A percentile compares a stretch with the other conserved stretches of the same genome.
These are phyloP conservation scores for Trametes coccinea DNA, from an alignment of 768 basidiomycete genomes.

Conservation along the genomic window DNA sequence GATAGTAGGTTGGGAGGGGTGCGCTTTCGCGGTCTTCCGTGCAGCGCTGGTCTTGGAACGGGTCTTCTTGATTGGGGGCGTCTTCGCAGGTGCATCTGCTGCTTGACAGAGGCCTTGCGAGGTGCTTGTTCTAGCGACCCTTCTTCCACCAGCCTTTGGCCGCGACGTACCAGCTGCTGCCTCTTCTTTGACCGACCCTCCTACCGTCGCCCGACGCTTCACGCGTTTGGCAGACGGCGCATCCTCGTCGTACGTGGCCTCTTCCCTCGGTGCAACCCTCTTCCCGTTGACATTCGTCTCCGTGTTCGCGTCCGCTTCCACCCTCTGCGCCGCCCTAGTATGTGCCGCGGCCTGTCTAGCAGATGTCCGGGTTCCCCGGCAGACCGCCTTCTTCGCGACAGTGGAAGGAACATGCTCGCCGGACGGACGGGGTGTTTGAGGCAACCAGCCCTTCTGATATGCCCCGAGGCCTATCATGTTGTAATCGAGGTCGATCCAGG, in stretches of 20 bases:
- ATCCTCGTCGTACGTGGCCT: neutral
- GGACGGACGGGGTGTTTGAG: neutral
- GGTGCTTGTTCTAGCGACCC: neutral
- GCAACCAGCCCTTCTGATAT: constrained; percentile 3
- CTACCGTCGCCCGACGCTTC: neutral
- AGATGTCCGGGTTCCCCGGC: neutral
- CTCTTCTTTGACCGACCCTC: neutral
- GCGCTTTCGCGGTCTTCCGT: neutral
- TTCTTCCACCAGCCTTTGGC: neutral
- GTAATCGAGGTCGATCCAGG: constrained; percentile 10
- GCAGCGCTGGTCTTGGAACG: neutral
- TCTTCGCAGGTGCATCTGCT: neutral
- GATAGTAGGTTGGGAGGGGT: neutral
- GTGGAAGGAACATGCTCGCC: neutral
- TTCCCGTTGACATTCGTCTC: neutral
- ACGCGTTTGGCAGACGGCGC: neutral
- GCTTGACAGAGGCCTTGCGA: neutral
- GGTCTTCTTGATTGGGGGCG: neutral
- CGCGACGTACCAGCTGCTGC: neutral
- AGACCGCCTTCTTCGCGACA: neutral
- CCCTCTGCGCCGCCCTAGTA: neutral
- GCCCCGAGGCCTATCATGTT: neutral
- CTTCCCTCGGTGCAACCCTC: neutral
- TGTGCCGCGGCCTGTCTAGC: neutral
- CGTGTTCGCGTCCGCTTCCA: neutral